Evolutionary conservation across 129 eudicot species (phyloP), one percentile per base, ranked within the genome.

Genomic region (Tagetes erecta): DNA sequence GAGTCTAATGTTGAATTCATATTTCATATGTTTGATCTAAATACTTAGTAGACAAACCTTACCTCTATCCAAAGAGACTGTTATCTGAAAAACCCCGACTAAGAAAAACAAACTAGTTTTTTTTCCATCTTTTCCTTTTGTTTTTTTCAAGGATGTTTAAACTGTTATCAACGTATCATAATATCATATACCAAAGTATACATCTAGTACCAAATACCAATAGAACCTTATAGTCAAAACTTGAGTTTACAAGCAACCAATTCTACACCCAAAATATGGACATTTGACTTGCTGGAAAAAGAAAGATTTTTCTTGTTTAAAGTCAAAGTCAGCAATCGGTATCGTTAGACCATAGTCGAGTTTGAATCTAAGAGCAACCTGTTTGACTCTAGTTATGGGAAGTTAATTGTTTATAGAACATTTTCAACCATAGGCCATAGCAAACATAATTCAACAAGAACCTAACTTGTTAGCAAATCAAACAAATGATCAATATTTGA

Each of bases 261-360:
- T 45, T 73, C 59, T 35, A 73, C 71, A 14, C 37, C 14, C 50
- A 74, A 74, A 47, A 64, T 40, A 31, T 67, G 59, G 44, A 45
- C 13, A 51, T 44, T 40, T 71, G 64, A 71, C 65, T 27, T 52
- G 6, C 58, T 31, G 5, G 27, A 42, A 38, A 53, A 49, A 70
- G 34, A 46, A 70, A 36, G n/a, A 2, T 31, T 72, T 39, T 72
- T 67, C 67, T 56, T 41, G 57, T 31, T 62, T 53, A 50, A 8
- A 58, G 58, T 58, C 5, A 33, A 58, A 45, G 45, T 33, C 31
- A 1, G 37, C 12, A n/a, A 31, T 45, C 46, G 44, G 36, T 34
- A 37, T 59, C 31, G 10, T 31, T 42, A 73, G 2, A 7, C 45
- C 77, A 30, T 56, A 40, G 39, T 41, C 8, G 10, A 38, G 10